These are phyloP conservation scores for Lizonia empirigonia DNA, from an alignment of 2,329 filamentous ascomycete species.

Conservation along the genomic window DNA sequence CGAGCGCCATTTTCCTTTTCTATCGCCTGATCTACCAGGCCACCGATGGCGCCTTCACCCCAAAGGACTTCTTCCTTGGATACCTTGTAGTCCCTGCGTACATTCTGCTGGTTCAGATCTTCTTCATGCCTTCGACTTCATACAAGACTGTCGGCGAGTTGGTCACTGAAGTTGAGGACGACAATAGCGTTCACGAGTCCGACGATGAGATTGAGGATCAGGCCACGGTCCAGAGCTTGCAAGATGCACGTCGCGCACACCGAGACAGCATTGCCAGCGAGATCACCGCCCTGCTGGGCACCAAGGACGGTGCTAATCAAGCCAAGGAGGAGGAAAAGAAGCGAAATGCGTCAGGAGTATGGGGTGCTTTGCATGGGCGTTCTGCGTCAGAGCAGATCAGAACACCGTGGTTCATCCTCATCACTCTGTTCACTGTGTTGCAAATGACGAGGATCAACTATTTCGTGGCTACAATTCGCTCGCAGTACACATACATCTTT, in stretches of 20 bases:
- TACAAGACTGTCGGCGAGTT: slow-evolving; percentile 74
- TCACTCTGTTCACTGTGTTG: slow-evolving; percentile 75
- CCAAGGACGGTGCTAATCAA: slow-evolving; percentile 66
- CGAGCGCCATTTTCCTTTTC: slow-evolving; percentile 55
- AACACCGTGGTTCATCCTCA: slow-evolving; percentile 83
- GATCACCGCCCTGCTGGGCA: slow-evolving; percentile 75
- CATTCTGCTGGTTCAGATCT: slow-evolving; percentile 52
- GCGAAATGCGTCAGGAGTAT: slow-evolving; percentile 75
- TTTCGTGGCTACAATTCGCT: slow-evolving; percentile 85
- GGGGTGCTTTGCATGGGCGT: slow-evolving; percentile 80
- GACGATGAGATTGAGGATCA: slow-evolving; percentile 61
- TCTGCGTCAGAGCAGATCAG: slow-evolving; percentile 74
- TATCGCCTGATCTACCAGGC: slow-evolving; percentile 56
- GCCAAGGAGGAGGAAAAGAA: slow-evolving; percentile 69
- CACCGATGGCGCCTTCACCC: slow-evolving; percentile 49
- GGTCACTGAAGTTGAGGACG: slow-evolving; percentile 69
- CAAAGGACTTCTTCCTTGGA: slow-evolving; percentile 57
- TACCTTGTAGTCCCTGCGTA: slow-evolving; percentile 56
- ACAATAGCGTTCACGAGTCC: slow-evolving; percentile 57
- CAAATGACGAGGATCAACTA: slow-evolving; percentile 83
- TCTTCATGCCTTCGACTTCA: slow-evolving; percentile 54
- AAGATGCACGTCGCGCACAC: slow-evolving; percentile 62
- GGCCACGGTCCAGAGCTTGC: slow-evolving; percentile 53
- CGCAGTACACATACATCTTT: slow-evolving; percentile 81
- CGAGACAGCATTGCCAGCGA: slow-evolving; percentile 70